phyloP scores from a whole-genome alignment of 2,329 filamentous ascomycete genomes.

The Aspergillus melleus region DNA sequence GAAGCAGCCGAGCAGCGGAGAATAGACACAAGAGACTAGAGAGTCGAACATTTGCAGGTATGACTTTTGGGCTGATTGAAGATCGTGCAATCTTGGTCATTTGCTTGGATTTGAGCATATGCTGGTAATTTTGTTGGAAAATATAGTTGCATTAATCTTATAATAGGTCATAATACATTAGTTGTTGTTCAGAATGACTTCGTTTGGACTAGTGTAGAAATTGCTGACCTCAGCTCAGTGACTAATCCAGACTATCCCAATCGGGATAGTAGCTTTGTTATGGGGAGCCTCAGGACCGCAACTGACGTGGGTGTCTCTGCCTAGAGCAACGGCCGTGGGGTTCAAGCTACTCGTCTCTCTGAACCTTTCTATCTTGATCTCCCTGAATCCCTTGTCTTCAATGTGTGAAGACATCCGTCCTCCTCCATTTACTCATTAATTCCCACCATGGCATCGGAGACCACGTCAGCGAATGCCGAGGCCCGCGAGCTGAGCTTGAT shows the following conservation, averaged over 20 bases:
- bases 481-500: slow-evolving; percentile 77
- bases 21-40: neutral
- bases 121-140: neutral
- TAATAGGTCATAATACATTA: too few species aligned
- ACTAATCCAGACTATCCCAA: slow-evolving; percentile 18
- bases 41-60: neutral
- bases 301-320: slow-evolving; percentile 21
- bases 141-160: too few species aligned
- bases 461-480: slow-evolving; percentile 35
- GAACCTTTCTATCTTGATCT: neutral
- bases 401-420: slow-evolving; percentile 12
- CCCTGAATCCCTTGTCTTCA: neutral
- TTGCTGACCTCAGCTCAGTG: slow-evolving; percentile 2
- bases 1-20: slow-evolving; percentile 55
- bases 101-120: neutral
- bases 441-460: slow-evolving; percentile 34
- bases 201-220: neutral
- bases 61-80: too few species aligned
- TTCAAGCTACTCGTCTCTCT: neutral
- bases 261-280: slow-evolving; percentile 12
- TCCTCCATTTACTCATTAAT: slow-evolving; percentile 3
- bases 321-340: slow-evolving; percentile 5
- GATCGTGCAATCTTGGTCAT: too few species aligned
- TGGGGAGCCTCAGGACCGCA: slow-evolving; percentile 10
- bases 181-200: neutral